phyloP scores from a whole-genome alignment of 1,284 basidiomycete genomes.

The Rhodotorula sp. region DNA sequence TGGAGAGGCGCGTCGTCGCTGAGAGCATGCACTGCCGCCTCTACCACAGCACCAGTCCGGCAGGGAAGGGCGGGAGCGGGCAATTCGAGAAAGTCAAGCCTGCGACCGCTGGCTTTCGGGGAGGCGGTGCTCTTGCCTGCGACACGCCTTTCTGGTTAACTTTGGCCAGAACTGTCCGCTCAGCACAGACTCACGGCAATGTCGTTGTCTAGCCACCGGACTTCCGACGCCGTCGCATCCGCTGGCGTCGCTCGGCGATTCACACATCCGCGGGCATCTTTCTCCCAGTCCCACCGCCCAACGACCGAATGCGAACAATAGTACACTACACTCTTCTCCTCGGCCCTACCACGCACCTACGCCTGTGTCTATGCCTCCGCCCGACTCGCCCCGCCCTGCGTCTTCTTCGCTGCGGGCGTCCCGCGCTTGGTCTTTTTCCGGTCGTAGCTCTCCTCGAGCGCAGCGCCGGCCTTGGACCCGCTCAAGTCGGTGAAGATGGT shows the following conservation, averaged over 20 bases:
- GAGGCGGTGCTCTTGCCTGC: too few relatives aligned
- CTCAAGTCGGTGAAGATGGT: slow-evolving; percentile 31
- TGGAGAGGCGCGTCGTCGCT: not conserved
- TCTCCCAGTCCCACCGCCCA: not conserved
- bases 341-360: not conserved
- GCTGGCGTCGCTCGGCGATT: not conserved
- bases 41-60: too few relatives aligned
- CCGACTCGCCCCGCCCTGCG: not conserved
- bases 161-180: too few relatives aligned
- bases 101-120: too few relatives aligned
- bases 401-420: not conserved
- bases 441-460: slow-evolving; percentile 22
- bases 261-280: slow-evolving; percentile 13
- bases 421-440: slow-evolving; percentile 30
- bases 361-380: not conserved
- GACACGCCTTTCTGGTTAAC: too few relatives aligned
- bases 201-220: too few relatives aligned
- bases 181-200: too few relatives aligned
- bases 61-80: too few relatives aligned
- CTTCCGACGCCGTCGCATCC: too few relatives aligned
- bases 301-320: too few relatives aligned
- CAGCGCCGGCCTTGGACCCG: slow-evolving; percentile 19
- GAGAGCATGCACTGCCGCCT: too few relatives aligned
- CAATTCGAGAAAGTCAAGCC: too few relatives aligned
- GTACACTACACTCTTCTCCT: not conserved